Evolutionary conservation across 768 basidiomycete species (phyloP).

Genomic region (Lyophyllum decastes): DNA sequence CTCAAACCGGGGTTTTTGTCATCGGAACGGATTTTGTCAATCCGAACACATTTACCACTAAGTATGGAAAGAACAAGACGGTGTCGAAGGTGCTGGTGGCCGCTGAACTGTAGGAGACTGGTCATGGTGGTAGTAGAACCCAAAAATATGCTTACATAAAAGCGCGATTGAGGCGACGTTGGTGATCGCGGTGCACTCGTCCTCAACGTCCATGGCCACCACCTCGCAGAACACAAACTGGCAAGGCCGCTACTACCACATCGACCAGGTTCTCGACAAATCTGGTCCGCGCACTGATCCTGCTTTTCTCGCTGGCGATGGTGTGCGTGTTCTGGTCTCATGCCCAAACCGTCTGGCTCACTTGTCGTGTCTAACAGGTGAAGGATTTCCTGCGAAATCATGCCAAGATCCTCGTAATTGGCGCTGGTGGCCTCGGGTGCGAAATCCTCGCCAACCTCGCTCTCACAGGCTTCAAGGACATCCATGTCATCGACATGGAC

Average conservation of each 20-base stretch:
- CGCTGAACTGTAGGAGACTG: constrained; percentile 61
- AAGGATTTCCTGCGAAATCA: constrained; percentile 82
- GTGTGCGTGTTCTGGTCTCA: constrained; percentile 45
- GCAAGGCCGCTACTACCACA: constrained; percentile 70
- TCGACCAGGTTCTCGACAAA: constrained; percentile 84
- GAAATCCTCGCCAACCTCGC: constrained; percentile 98
- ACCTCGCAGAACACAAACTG: constrained; percentile 33
- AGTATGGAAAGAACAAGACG: constrained; percentile 88
- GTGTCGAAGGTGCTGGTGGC: constrained; percentile 81
- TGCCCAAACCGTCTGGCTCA: not conserved
- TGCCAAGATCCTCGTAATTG: constrained; percentile 95
- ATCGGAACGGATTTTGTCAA: constrained; percentile 86
- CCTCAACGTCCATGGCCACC: not conserved
- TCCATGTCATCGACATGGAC: constrained; percentile 99
- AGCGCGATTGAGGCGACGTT: constrained; percentile 10
- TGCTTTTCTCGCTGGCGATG: constrained; percentile 79
- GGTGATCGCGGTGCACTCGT: not conserved
- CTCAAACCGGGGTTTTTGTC: constrained; percentile 95
- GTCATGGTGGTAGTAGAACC: constrained; percentile 35
- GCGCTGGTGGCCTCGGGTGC: constrained; percentile 95
- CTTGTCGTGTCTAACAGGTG: constrained; percentile 49
- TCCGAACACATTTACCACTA: constrained; percentile 80
- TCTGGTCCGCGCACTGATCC: constrained; percentile 91
- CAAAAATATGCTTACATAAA: constrained; percentile 22
- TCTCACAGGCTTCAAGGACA: constrained; percentile 94